Base-by-base conservation (phyloP, 352 stramenopile genomes). In the Phytophthora pini region DNA sequence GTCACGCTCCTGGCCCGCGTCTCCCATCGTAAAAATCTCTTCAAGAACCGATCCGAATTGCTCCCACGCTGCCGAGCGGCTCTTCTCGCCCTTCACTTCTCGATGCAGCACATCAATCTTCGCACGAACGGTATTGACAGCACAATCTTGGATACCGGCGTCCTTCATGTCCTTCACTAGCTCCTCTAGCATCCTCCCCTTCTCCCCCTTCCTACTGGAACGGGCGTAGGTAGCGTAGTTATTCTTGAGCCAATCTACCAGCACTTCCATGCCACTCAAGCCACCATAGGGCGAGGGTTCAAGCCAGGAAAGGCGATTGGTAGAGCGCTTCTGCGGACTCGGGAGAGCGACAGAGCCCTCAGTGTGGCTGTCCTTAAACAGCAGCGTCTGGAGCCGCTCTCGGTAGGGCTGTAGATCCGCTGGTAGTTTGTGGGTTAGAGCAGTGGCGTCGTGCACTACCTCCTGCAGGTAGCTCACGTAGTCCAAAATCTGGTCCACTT, bases 1-100 rank as follows among this genome's bases (percentile, higher is more conserved):
- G 7, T 72, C 64, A 8, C 53, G 24, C 15, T 66, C 62, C 26
- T 72, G 57, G 8, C 40, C 46, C 0, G 60, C 65, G 34, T 74
- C 65, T 13, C 65, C 65, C n/a, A 74, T 27, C 11, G 65, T 74
- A 29, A 70, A 74, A 47, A 74, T 74, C 39, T 74, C 65, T 48
- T 74, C 65, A 1, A 74, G 60, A 10, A 74, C 65, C 5, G 65
- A 61, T 4, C 65, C 65, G 24, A 74, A 74, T 27, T 74, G 65
- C 24, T 74, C 65, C 41, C 58, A 74, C 17, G 65, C 65, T 24
- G 60, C 58, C 0, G 65, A 74, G 15, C 65, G 59, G 1, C 34
- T 29, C 54, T 74, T 74, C 31, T 74, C 65, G 8, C 65, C 65
- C 39, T 36, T 43, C 27, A 74, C 65, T 20, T 74, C 65, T 15